phyloP scores from a whole-genome alignment of 805 yeast genomes.

The Starmerella sp. region DNA sequence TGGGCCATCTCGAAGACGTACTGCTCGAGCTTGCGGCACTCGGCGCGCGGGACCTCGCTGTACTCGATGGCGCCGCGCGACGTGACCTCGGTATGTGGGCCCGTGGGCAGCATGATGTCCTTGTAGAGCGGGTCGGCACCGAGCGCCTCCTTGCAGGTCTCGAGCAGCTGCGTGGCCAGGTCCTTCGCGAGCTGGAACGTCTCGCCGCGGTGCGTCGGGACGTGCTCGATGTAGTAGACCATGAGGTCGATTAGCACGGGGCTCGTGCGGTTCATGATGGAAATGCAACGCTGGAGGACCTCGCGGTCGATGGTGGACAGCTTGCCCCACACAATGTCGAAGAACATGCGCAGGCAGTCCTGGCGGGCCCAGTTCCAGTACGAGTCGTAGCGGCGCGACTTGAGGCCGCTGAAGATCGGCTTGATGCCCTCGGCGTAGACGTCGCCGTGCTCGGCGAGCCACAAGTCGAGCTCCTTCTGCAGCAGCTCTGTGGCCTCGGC shows the following conservation, averaged over 20 bases:
- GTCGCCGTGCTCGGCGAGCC: slow-evolving; percentile 89
- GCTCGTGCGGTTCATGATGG: slow-evolving; percentile 94
- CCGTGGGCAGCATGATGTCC: slow-evolving; percentile 88
- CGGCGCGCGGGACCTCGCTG: slow-evolving; percentile 75
- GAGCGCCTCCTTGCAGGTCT: slow-evolving; percentile 81
- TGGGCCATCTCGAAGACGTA: slow-evolving; percentile 93
- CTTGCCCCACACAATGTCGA: slow-evolving; percentile 90
- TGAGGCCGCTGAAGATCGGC: slow-evolving; percentile 80
- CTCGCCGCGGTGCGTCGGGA: slow-evolving; percentile 78
- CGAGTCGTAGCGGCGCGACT: slow-evolving; percentile 93
- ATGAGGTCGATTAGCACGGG: slow-evolving; percentile 88
- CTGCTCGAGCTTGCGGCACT: slow-evolving; percentile 88
- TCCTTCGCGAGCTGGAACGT: slow-evolving; percentile 83
- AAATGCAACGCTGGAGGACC: slow-evolving; percentile 90
- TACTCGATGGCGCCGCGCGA: slow-evolving; percentile 78
- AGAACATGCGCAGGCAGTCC: slow-evolving; percentile 86
- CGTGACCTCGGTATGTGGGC: slow-evolving; percentile 83
- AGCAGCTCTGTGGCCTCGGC: slow-evolving; percentile 73
- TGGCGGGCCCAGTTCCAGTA: slow-evolving; percentile 99
- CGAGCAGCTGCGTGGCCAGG: slow-evolving; percentile 87
- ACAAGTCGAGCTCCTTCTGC: slow-evolving; percentile 83
- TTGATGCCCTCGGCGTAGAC: slow-evolving; percentile 82
- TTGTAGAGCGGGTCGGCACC: slow-evolving; percentile 83
- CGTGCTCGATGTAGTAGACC: slow-evolving; percentile 85
- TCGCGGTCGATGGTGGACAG: slow-evolving; percentile 86